Evolutionary conservation across 2,329 filamentous ascomycete species (phyloP).

Genomic region (Pseudocercospora musae): DNA sequence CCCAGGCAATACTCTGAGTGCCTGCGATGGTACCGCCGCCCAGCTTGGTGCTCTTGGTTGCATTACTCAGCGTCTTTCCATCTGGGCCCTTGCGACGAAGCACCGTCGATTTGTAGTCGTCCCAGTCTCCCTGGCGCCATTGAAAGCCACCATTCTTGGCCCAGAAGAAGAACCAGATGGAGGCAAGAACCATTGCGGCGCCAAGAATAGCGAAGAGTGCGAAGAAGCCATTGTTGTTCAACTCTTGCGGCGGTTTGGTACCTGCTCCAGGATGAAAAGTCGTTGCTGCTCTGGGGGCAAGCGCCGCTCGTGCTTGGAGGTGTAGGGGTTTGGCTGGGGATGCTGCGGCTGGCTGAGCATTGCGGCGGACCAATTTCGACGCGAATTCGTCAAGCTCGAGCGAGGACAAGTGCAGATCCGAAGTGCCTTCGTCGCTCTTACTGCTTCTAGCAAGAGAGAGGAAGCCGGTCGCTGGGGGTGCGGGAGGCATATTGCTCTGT

Average conservation of each 20-base stretch:
- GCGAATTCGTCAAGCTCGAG: slow-evolving; percentile 29
- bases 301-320: slow-evolving; percentile 11
- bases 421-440: slow-evolving; percentile 17
- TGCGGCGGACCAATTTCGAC: slow-evolving; percentile 3
- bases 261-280: slow-evolving; percentile 34
- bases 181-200: slow-evolving; percentile 66
- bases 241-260: slow-evolving; percentile 35
- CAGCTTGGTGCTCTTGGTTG: slow-evolving; percentile 75
- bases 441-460: slow-evolving; percentile 21
- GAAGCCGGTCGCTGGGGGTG: slow-evolving; percentile 25
- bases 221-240: slow-evolving; percentile 64
- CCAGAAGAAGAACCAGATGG: slow-evolving; percentile 99
- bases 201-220: slow-evolving; percentile 83
- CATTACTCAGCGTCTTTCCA: slow-evolving; percentile 78
- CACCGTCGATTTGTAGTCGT: slow-evolving; percentile 96
- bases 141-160: slow-evolving; percentile 93
- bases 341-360: slow-evolving; percentile 5
- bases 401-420: slow-evolving; percentile 30
- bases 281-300: slow-evolving; percentile 13
- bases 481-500: slow-evolving; percentile 23
- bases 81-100: slow-evolving; percentile 84
- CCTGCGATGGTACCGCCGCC: slow-evolving; percentile 73
- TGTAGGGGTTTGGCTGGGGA: slow-evolving; percentile 15
- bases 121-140: slow-evolving; percentile 85
- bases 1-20: slow-evolving; percentile 58